Evolutionary conservation across 73 alveolate genomes (phyloP).

Genomic region (Paramecium octaurelia): DNA sequence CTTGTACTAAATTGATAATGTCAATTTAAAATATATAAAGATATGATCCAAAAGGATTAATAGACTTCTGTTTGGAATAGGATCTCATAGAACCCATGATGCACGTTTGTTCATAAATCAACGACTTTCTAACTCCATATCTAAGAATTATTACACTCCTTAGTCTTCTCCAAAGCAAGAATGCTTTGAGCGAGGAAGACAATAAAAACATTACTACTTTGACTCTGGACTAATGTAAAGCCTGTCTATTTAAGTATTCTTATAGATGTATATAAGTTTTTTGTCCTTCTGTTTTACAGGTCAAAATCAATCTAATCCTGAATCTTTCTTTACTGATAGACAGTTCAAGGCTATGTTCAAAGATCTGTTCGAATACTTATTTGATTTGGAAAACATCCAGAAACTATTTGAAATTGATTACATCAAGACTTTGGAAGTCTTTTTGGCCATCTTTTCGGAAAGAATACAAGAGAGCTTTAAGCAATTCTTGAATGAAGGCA

Average conservation of each 20-base stretch:
- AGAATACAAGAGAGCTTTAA: slow-evolving; percentile 10
- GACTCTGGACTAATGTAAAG: background rate
- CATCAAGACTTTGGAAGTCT: background rate
- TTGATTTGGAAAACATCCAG: background rate
- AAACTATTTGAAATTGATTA: background rate
- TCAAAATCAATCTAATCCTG: background rate
- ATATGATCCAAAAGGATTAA: slow-evolving; percentile 1
- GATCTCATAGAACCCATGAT: slow-evolving; percentile 35
- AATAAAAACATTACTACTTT: background rate
- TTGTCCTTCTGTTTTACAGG: slow-evolving; percentile 30
- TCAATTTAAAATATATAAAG: background rate
- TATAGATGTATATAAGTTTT: background rate
- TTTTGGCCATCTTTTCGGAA: background rate
- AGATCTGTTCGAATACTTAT: slow-evolving; percentile 15
- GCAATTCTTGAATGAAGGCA: background rate
- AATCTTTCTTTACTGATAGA: background rate
- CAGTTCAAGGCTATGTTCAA: background rate
- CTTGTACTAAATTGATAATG: background rate
- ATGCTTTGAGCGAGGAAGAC: background rate
- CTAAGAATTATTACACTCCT: background rate
- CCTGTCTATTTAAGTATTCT: background rate
- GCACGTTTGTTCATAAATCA: background rate
- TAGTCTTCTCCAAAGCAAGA: background rate
- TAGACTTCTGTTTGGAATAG: slow-evolving; percentile 30
- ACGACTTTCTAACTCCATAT: slow-evolving; percentile 38